phyloP scores from a whole-genome alignment of 1,284 basidiomycete species.

The Porogramme epimiltina region DNA sequence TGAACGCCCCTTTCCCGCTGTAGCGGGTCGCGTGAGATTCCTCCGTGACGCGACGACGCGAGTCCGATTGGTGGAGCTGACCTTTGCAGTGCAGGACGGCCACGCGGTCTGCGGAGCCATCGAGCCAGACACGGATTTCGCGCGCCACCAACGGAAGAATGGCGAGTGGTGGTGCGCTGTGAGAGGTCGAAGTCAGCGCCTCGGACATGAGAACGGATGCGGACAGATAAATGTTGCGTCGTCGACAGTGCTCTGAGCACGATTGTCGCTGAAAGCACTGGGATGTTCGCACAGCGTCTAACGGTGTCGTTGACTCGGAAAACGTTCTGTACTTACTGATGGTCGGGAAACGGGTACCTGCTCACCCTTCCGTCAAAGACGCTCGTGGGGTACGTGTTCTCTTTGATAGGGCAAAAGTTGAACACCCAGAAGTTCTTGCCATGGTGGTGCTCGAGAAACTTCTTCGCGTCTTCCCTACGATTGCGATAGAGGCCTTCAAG shows the following conservation, averaged over 20 bases:
- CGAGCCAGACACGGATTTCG: conserved; percentile 81
- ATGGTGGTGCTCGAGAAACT: conserved; percentile 77
- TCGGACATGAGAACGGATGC: not conserved
- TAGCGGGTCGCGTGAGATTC: not conserved
- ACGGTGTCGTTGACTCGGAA: too few species aligned
- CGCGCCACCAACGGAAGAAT: conserved; percentile 76
- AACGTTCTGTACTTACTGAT: conserved; percentile 66
- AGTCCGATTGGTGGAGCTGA: conserved; percentile 21
- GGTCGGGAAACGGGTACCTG: conserved; percentile 87
- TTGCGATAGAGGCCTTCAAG: conserved; percentile 85
- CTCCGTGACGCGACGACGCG: too few species aligned
- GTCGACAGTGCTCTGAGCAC: too few species aligned
- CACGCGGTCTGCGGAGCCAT: conserved; percentile 67
- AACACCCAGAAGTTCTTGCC: conserved; percentile 82
- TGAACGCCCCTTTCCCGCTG: conserved; percentile 81
- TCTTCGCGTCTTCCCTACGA: conserved; percentile 73
- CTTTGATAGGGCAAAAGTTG: conserved; percentile 83
- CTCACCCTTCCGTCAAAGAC: conserved; percentile 76
- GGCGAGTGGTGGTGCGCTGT: conserved; percentile 80
- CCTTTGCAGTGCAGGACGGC: conserved; percentile 92
- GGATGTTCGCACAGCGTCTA: too few species aligned
- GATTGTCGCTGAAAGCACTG: too few species aligned
- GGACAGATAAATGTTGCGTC: not conserved
- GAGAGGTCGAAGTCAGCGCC: not conserved
- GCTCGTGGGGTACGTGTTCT: conserved; percentile 66